Percentiles rank a stretch among this genome's conserved stretches.
Conservation (phyloP, 2,329 filamentous ascomycete genomes). For the Botrytis cinerea region DNA sequence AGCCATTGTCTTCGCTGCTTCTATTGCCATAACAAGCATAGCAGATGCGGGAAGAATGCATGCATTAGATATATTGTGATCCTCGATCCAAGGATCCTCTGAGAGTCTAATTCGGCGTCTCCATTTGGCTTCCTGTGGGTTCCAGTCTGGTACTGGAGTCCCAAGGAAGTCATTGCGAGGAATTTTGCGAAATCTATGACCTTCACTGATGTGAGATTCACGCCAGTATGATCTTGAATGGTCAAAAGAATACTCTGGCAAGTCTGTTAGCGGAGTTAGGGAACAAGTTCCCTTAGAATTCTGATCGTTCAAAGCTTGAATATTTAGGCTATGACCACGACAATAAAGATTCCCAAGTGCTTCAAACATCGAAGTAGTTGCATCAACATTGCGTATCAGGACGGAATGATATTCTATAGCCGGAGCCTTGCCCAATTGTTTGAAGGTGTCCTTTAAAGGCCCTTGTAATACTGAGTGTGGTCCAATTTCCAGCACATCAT, state of each 20-base stretch:
- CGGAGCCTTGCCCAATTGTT: background rate
- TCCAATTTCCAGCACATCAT: conserved; percentile 26
- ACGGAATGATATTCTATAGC: background rate
- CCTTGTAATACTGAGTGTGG: conserved; percentile 27
- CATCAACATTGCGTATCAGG: background rate
- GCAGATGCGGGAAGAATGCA: conserved; percentile 38
- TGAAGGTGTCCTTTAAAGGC: conserved; percentile 18
- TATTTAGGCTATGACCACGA: background rate
- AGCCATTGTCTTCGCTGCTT: conserved; percentile 32
- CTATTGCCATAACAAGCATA: conserved; percentile 41
- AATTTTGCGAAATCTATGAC: conserved; percentile 48
- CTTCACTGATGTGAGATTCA: conserved; percentile 50
- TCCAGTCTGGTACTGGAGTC: conserved; percentile 30
- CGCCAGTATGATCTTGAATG: conserved; percentile 53
- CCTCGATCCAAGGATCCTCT: conserved; percentile 38
- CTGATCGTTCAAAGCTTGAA: background rate
- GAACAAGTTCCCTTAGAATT: no score
- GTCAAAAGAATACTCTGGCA: conserved; percentile 57
- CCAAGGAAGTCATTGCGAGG: conserved; percentile 45
- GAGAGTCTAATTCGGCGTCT: conserved; percentile 35
- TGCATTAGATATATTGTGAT: conserved; percentile 17
- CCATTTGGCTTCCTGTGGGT: conserved; percentile 38
- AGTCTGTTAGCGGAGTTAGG: conserved; percentile 43
- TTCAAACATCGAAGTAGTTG: background rate
- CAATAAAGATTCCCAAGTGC: conserved; percentile 7